phyloP scores from a whole-genome alignment of 2,329 filamentous ascomycete genomes.

The Ceratocystis alfenasii region DNA sequence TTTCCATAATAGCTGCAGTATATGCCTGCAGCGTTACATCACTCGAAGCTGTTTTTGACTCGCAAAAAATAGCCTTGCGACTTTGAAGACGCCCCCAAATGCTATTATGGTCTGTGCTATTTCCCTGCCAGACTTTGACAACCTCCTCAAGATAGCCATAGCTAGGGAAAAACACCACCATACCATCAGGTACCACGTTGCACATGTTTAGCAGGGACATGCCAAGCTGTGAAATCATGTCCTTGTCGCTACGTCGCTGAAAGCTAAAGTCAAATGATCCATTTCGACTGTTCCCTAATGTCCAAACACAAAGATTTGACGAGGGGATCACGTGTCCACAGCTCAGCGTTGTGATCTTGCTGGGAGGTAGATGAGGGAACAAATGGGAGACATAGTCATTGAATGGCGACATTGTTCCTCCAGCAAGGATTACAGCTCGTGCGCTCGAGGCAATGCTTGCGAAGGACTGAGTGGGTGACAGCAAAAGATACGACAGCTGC shows the following conservation, averaged over 20 bases:
- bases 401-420: conserved; percentile 96
- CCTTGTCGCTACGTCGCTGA: conserved; percentile 55
- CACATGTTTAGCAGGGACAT: conserved; percentile 59
- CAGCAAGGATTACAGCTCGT: conserved; percentile 77
- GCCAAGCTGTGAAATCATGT: conserved; percentile 64
- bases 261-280: conserved; percentile 73
- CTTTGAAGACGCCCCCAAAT: conserved; percentile 48
- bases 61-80: conserved; percentile 52
- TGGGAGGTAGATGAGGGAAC: conserved; percentile 57
- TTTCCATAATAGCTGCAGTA: conserved; percentile 47
- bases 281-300: conserved; percentile 38
- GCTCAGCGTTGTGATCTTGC: conserved; percentile 65
- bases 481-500: conserved; percentile 68
- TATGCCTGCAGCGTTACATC: conserved; percentile 68
- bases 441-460: conserved; percentile 75
- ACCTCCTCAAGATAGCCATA: conserved; percentile 81
- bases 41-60: conserved; percentile 42
- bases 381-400: conserved; percentile 78
- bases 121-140: conserved; percentile 46
- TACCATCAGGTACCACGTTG: conserved; percentile 66
- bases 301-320: conserved; percentile 67
- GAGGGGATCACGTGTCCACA: conserved; percentile 89
- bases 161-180: conserved; percentile 92
- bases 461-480: conserved; percentile 87
- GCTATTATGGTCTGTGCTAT: conserved; percentile 28